These are phyloP conservation scores for Boletus subparvulus DNA, from an alignment of 768 basidiomycete species.

Conservation along the genomic window DNA sequence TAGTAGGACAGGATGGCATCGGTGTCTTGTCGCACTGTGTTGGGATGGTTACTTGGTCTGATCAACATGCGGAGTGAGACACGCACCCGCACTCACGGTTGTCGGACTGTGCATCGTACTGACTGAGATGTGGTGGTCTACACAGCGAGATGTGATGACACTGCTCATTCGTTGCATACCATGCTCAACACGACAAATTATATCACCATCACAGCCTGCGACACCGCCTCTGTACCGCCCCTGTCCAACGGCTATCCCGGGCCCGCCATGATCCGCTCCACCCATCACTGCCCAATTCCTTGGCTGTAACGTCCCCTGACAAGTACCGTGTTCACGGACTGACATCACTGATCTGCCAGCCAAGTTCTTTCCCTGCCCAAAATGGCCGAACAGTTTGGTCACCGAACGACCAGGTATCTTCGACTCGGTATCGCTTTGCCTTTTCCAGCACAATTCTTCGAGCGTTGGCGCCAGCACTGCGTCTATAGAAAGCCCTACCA, in stretches of 20 bases:
- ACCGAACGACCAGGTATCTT: slow-evolving; percentile 44
- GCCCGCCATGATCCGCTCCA: neutral
- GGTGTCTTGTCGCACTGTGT: slow-evolving; percentile 32
- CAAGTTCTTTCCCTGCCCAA: slow-evolving; percentile 79
- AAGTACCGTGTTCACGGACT: neutral
- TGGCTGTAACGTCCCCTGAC: slow-evolving; percentile 2
- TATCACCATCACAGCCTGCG: slow-evolving; percentile 18
- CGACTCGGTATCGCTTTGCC: slow-evolving; percentile 40
- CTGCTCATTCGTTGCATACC: slow-evolving; percentile 1
- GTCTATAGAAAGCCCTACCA: slow-evolving; percentile 80
- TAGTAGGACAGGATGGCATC: slow-evolving; percentile 53
- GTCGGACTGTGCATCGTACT: slow-evolving; percentile 16
- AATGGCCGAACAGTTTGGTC: slow-evolving; percentile 73
- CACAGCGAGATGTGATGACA: slow-evolving; percentile 6
- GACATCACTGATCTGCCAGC: slow-evolving; percentile 58
- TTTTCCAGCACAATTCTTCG: slow-evolving; percentile 45
- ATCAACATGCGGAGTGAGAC: neutral
- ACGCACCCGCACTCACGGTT: slow-evolving; percentile 15
- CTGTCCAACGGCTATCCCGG: neutral
- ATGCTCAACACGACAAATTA: neutral
- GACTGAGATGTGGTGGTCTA: slow-evolving; percentile 10
- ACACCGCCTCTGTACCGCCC: slow-evolving; percentile 27
- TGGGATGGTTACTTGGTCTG: neutral
- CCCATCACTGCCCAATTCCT: neutral
- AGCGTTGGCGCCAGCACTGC: slow-evolving; percentile 31